Conservation (phyloP, 495 filamentous ascomycete genomes). For the Lophium mytilinum region DNA sequence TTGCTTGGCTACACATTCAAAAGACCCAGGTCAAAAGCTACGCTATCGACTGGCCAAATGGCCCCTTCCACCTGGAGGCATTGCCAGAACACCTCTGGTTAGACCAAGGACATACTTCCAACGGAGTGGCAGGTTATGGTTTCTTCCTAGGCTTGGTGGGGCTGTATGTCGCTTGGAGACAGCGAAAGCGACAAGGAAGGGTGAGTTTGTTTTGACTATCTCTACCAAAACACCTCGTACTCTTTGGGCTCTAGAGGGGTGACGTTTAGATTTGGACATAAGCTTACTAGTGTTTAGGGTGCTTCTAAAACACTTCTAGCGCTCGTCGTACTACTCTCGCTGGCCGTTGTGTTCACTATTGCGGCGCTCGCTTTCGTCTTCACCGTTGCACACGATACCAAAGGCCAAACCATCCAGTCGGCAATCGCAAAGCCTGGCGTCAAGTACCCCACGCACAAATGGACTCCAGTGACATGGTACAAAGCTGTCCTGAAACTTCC, state of each 20-base stretch:
- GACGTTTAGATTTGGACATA: no score
- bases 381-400: slow-evolving; percentile 34
- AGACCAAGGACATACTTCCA: slow-evolving; percentile 44
- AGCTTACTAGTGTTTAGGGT: background rate
- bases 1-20: slow-evolving; percentile 38
- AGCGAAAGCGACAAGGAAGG: slow-evolving; percentile 20
- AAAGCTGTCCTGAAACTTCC: slow-evolving; percentile 41
- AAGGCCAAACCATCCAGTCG: slow-evolving; percentile 37
- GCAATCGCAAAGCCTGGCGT: slow-evolving; percentile 26
- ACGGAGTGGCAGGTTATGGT: slow-evolving; percentile 44
- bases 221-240: background rate
- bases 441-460: slow-evolving; percentile 39
- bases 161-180: slow-evolving; percentile 35
- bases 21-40: slow-evolving; percentile 28
- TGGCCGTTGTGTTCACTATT: slow-evolving; percentile 40
- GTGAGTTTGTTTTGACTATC: background rate
- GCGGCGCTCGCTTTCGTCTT: slow-evolving; percentile 39
- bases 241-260: background rate
- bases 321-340: slow-evolving; percentile 30
- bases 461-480: slow-evolving; percentile 53
- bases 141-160: slow-evolving; percentile 42
- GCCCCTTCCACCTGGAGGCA: slow-evolving; percentile 33
- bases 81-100: slow-evolving; percentile 37
- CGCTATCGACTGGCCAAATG: slow-evolving; percentile 26
- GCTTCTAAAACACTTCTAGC: slow-evolving; percentile 38